These are phyloP conservation scores for Nitzschia sp. DNA, from an alignment of 108 stramenopile species.

Conservation along the genomic window DNA sequence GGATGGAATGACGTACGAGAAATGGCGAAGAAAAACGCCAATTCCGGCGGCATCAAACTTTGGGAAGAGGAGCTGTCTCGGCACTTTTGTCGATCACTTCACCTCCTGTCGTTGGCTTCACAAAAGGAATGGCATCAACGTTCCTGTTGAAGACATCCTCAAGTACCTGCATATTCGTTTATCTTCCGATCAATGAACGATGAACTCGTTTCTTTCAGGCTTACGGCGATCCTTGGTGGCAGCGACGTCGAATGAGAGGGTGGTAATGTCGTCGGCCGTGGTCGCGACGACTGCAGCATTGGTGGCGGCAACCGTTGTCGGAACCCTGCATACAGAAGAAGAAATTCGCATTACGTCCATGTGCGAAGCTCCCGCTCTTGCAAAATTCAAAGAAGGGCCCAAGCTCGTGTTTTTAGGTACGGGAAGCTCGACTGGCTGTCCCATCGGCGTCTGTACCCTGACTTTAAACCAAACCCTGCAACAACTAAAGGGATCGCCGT, in stretches of 20 bases:
- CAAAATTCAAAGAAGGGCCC: slow-evolving; percentile 5
- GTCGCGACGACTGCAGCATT: not conserved
- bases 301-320: no score
- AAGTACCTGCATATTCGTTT: no score
- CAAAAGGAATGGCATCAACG: no score
- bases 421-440: slow-evolving; percentile 86
- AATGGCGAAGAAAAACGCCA: no score
- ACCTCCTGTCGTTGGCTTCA: no score
- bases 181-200: no score
- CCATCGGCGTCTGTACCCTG: slow-evolving; percentile 68
- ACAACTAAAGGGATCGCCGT: slow-evolving; percentile 15
- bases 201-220: not conserved
- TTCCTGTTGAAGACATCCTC: no score
- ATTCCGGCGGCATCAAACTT: no score
- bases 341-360: not conserved
- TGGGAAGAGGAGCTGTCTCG: no score
- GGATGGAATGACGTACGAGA: no score
- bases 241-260: not conserved
- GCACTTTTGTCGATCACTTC: no score
- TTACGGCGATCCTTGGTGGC: not conserved
- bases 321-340: no score
- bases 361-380: not conserved
- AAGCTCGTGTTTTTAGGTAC: slow-evolving; percentile 70
- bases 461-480: slow-evolving; percentile 5
- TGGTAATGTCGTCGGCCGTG: not conserved